Base-by-base conservation (phyloP, 169 alveolate genomes). In the Cryptosporidium sp. region DNA sequence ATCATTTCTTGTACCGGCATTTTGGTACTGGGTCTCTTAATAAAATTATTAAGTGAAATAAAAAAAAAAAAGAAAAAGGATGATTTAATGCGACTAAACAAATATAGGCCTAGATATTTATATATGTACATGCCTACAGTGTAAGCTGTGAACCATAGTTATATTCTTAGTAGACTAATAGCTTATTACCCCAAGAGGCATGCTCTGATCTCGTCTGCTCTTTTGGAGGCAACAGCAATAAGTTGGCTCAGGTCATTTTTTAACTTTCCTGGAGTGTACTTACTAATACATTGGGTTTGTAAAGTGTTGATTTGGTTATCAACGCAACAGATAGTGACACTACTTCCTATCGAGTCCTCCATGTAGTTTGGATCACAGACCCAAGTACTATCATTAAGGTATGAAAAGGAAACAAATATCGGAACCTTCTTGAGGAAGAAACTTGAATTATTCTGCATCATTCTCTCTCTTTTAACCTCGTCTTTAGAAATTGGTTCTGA, bases 321-420 rank as follows among this genome's bases (percentile, higher is more conserved):
- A 26, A 80, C 29, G 62, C 74, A 61, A 18, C 89, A 80, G 23
- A 80, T 45, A 31, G 89, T 59, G 6, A 80, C 75, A 0, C n/a
- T 61, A 23, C 62, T 61, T 18, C 89, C 89, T 29, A 45, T 55
- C 8, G 89, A 80, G 59, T 80, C 89, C 37, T 80, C 89, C 75
- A 62, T 80, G 21, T 67, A 18, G 37, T 43, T 80, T 62, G 89
- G 89, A n/a, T 80, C 89, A 51, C 89, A 80, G 5, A 80, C 89
- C 89, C 89, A 80, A 12, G 21, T 41, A 5, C 65, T 65, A 0
- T 43, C 69, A 80, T 59, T 62, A 10, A 80, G 65, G n/a, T 80
- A 80, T 1, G 75, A 35, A 59, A 80, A 80, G 18, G 89, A 80
- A n/a, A 80, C 75, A 26, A 80, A 80, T n/a, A 80, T 65, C n/a